phyloP scores from a whole-genome alignment of 2,329 filamentous ascomycete species.

The Sclerotinia spermophila region DNA sequence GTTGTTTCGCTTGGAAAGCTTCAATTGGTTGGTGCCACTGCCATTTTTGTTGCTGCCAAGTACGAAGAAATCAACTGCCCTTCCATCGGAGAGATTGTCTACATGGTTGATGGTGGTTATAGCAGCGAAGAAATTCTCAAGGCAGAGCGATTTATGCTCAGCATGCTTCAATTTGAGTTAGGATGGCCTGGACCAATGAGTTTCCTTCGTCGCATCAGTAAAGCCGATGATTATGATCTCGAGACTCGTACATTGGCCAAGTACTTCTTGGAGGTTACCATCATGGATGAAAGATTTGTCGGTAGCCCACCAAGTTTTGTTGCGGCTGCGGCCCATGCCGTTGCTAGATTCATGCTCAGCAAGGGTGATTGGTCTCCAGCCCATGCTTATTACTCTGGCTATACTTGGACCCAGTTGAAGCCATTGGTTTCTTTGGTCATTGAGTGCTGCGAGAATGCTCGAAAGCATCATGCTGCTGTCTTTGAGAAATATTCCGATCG shows the following conservation, averaged over 20 bases:
- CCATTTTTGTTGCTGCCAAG: constrained; percentile 92
- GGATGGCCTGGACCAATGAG: constrained; percentile 99
- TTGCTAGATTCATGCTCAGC: constrained; percentile 81
- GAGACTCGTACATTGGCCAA: constrained; percentile 95
- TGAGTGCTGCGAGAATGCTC: constrained; percentile 80
- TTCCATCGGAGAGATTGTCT: constrained; percentile 90
- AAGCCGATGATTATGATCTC: constrained; percentile 95
- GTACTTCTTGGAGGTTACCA: constrained; percentile 93
- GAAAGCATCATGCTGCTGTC: constrained; percentile 78
- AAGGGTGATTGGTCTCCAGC: constrained; percentile 86
- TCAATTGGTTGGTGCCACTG: constrained; percentile 92
- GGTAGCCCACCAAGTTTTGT: constrained; percentile 85
- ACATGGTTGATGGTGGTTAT: constrained; percentile 96
- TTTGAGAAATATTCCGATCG: constrained; percentile 90
- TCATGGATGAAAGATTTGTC: constrained; percentile 98
- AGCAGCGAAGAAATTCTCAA: constrained; percentile 89
- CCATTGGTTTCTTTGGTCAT: constrained; percentile 74
- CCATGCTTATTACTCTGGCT: constrained; percentile 90
- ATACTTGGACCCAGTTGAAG: constrained; percentile 81
- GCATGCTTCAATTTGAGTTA: constrained; percentile 90
- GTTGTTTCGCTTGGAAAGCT: constrained; percentile 92
- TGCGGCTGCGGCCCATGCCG: constrained; percentile 86
- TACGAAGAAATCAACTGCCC: constrained; percentile 99
- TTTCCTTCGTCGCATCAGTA: constrained; percentile 94
- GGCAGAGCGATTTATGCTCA: constrained; percentile 97